Base-by-base conservation (phyloP, 192 early-diverging fungal genomes). In the Entomortierella lignicola region DNA sequence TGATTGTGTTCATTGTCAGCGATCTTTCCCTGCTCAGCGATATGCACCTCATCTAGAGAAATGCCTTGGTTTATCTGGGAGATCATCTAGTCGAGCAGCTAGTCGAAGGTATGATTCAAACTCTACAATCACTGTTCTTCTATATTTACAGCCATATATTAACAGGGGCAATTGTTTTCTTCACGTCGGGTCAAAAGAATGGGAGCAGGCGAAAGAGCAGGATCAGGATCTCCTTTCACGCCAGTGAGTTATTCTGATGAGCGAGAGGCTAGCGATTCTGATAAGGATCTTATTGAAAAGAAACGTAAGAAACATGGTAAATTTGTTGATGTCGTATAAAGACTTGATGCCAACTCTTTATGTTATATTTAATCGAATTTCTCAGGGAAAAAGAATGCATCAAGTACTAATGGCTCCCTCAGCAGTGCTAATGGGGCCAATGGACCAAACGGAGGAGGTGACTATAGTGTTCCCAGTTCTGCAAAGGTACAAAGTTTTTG, bases 1-100 rank as follows among this genome's bases (percentile, higher is more conserved):
- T 63, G 89, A 95, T 48, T 97, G 96, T 72, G 88, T 90, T 31
- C 92, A 89, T 80, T 97, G 96, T 85, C 84, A 91, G 63, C 84
- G 86, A 31, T 81, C 83, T 37, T 94, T 89, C 73, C 92, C 96
- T 26, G 92, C 93, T n/a, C 85, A 88, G 41, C 87, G 96, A 70
- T 97, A 95, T 77, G 96, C 96, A 6, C 89, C 94, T 31, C 96
- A 97, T 74, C 85, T 97, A 47, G 94, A 96, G 85, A 97, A 96
- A 69, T 97, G 96, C 85, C 83, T 97, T 63, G 96, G 96, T 10
- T 80, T 97, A 34, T 89, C 92, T 13, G 89, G 93, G 12, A 77
- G 92, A 68, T 67, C 77, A 15, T 87, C 86, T 27, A 89, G 84
- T 66, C 80, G 89, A 47, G 84, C 87, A 26, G 88, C 89, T 7